These are phyloP conservation scores for Bisporella sp. DNA, from an alignment of 2,329 filamentous ascomycete species.

Conservation along the genomic window DNA sequence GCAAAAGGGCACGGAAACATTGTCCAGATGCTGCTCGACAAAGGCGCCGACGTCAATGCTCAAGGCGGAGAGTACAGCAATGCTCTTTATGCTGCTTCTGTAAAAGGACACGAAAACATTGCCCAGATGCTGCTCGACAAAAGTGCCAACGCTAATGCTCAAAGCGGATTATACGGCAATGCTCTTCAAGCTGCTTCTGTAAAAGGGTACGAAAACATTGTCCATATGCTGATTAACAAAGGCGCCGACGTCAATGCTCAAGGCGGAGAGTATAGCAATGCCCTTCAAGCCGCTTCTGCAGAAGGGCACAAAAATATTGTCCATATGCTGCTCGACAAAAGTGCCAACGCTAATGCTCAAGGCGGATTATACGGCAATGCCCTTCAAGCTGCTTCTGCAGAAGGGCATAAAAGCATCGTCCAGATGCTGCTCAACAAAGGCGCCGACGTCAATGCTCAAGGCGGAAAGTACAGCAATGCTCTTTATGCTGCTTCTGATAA, in stretches of 20 bases:
- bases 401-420: conserved; percentile 3
- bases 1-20: no score
- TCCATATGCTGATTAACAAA: neutral
- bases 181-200: neutral
- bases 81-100: neutral
- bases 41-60: conserved; percentile 8
- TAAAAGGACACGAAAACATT: neutral
- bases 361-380: conserved; percentile 14
- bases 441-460: no score
- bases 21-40: conserved; percentile 7
- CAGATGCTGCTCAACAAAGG: conserved; percentile 2
- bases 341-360: neutral
- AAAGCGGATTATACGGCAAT: neutral
- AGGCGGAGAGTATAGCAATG: neutral
- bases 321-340: neutral
- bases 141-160: neutral
- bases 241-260: neutral
- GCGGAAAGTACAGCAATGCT: no score
- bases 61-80: neutral
- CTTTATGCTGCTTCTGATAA: no score
- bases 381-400: conserved; percentile 4
- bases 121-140: neutral
- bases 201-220: neutral
- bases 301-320: neutral
- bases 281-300: neutral